Percentiles rank a stretch among this genome's conserved stretches.
These are phyloP conservation scores for Tetrahymena thermophila DNA, from an alignment of 73 alveolate species.

Conservation along the genomic window DNA sequence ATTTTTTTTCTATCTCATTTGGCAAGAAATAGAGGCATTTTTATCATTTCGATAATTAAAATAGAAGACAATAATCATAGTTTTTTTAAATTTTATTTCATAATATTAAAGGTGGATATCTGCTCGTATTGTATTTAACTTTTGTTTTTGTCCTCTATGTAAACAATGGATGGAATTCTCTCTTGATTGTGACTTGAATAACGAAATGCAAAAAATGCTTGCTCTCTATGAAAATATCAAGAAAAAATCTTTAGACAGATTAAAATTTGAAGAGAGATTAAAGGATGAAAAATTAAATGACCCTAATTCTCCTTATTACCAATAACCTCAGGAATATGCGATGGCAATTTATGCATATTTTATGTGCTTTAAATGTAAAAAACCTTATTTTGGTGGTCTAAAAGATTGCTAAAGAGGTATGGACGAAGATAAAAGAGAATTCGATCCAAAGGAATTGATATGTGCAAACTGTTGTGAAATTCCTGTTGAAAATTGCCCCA, in stretches of 20 bases:
- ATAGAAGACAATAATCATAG: neutral
- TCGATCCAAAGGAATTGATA: constrained; percentile 60
- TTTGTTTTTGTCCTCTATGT: constrained; percentile 52
- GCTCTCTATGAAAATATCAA: constrained; percentile 48
- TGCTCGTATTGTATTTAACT: constrained; percentile 52
- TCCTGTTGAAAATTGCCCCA: constrained; percentile 55
- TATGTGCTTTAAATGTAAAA: constrained; percentile 67
- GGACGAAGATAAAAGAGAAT: constrained; percentile 47
- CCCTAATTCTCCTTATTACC: constrained; percentile 41
- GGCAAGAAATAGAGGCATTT: neutral
- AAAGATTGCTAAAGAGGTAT: constrained; percentile 73
- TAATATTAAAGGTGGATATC: constrained; percentile 48
- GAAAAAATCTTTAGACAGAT: constrained; percentile 60
- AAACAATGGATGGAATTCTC: constrained; percentile 48
- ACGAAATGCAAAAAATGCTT: constrained; percentile 26
- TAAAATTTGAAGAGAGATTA: constrained; percentile 59
- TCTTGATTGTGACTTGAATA: neutral
- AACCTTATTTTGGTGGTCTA: constrained; percentile 88
- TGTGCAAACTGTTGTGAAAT: constrained; percentile 69
- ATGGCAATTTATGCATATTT: constrained; percentile 71
- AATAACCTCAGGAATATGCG: constrained; percentile 59
- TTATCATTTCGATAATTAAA: neutral
- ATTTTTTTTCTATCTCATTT: neutral
- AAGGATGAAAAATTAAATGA: constrained; percentile 57
- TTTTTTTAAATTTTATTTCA: no score